Conservation (phyloP, 2,329 filamentous ascomycete species). For the Talaromyces rugulosus region DNA sequence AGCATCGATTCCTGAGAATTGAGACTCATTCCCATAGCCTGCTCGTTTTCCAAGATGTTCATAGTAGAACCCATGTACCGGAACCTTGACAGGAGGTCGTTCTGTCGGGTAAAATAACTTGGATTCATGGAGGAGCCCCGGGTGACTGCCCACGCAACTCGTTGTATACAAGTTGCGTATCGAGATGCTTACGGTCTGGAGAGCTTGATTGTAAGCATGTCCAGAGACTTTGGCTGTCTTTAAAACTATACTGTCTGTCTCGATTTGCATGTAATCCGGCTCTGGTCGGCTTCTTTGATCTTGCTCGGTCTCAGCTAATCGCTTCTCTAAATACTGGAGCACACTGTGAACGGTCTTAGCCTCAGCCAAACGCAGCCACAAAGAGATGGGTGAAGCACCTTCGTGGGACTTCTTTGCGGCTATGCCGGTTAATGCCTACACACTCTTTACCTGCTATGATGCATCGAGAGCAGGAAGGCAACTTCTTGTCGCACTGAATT, state of each 20-base stretch:
- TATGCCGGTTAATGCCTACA: constrained; percentile 5
- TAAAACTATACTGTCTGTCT: neutral
- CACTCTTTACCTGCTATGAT: constrained; percentile 1
- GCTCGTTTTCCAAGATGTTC: constrained; percentile 3
- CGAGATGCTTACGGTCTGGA: constrained; percentile 1
- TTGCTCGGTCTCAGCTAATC: constrained; percentile 5
- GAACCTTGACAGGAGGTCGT: constrained; percentile 3
- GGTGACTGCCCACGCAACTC: constrained; percentile 2
- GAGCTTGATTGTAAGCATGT: neutral
- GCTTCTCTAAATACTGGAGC: constrained; percentile 5
- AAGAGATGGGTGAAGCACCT: constrained; percentile 1
- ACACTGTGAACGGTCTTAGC: constrained; percentile 1
- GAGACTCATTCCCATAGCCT: constrained; percentile 3
- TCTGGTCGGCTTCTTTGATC: neutral
- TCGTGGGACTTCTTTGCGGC: constrained; percentile 4
- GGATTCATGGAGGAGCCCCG: constrained; percentile 2
- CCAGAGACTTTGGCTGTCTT: neutral
- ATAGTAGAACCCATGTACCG: constrained; percentile 3
- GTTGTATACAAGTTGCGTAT: constrained; percentile 5
- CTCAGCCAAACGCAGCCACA: neutral
- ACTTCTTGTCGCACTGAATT: constrained; percentile 5
- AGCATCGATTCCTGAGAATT: neutral
- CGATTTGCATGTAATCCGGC: neutral
- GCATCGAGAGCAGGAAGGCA: constrained; percentile 6
- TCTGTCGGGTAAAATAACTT: constrained; percentile 6